Base-by-base conservation (phyloP, 148 eudicot species). In the Persicaria maculosa region DNA sequence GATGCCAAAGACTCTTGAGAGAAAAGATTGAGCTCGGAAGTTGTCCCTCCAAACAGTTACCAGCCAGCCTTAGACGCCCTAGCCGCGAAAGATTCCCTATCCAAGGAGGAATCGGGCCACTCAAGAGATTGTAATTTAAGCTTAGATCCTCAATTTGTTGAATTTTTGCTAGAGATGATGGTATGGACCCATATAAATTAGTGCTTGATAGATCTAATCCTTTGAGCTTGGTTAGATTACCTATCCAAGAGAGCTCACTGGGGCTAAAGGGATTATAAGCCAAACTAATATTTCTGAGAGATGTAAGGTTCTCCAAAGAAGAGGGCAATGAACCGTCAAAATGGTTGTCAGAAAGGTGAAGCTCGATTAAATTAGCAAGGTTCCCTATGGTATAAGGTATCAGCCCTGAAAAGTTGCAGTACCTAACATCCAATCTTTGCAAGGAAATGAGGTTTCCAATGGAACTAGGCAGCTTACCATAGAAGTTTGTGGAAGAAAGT, bases 171-270 rank as follows among this genome's bases (percentile, higher is more conserved):
- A 85, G 81, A 67, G 22, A 52, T 15, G 0, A 31, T 31, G 96
- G 96, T 48, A 90, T 81, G 70, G 71, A 77, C 11, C 89, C 96
- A 25, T 17, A 43, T 44, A 90, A 70, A 0, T 61, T 77, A 76
- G 88, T 90, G 58, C 9, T 6, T 6, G 61, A 72, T 25, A 88
- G 71, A 71, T 84, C 74, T 14, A 86, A 61, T 8, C 9, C 7
- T 19, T 68, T 73, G 88, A 82, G 16, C 78, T 74, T 10, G 77
- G 16, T 31, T 88, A 84, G n/a, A 82, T 80, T 44, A 72, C 77
- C 80, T 85, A 88, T 68, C 78, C 74, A 68, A 44, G 57, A 3
- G 81, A 75, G n/a, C 77, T 75, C 20, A 88, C 54, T 1, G 74
- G 47, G 78, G 89, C 90, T 50, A 50, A 11, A 50, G 14, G 53